A percentile compares a stretch with the other conserved stretches of the same genome.
These are phyloP conservation scores for Orobanche coerulescens DNA, from an alignment of 257 asterid genomes.

Conservation along the genomic window DNA sequence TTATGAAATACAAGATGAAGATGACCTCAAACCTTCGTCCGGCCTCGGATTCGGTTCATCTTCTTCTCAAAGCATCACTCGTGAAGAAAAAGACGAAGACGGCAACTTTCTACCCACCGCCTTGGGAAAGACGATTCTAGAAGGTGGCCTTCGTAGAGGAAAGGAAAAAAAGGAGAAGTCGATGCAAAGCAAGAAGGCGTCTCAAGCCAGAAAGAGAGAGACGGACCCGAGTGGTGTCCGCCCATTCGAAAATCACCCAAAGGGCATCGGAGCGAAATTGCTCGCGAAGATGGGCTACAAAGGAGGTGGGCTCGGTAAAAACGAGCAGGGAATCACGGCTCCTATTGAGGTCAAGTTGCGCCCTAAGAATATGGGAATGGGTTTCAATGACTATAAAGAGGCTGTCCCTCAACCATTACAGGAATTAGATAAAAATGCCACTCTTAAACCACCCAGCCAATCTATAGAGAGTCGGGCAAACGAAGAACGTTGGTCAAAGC, in stretches of 20 bases:
- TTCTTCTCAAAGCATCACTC: constrained; percentile 26
- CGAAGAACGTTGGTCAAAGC: constrained; percentile 75
- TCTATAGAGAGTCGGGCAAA: constrained; percentile 35
- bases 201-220: constrained; percentile 37
- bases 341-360: constrained; percentile 75
- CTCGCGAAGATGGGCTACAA: constrained; percentile 84
- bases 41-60: constrained; percentile 45
- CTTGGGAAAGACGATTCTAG: constrained; percentile 60
- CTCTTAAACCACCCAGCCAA: constrained; percentile 28
- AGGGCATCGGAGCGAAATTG: constrained; percentile 70
- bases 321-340: constrained; percentile 70
- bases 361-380: constrained; percentile 92
- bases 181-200: constrained; percentile 43
- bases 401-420: constrained; percentile 35
- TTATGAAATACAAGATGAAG: constrained; percentile 30
- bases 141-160: constrained; percentile 64
- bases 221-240: constrained; percentile 47
- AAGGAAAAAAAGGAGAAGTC: constrained; percentile 57
- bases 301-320: constrained; percentile 95
- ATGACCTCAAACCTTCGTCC: constrained; percentile 30
- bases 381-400: constrained; percentile 75
- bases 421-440: constrained; percentile 40
- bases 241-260: constrained; percentile 63
- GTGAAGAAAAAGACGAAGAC: constrained; percentile 30
- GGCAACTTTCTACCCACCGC: constrained; percentile 53